Conservation (phyloP, 2,329 filamentous ascomycete genomes). For the Fusarium cicatricum region DNA sequence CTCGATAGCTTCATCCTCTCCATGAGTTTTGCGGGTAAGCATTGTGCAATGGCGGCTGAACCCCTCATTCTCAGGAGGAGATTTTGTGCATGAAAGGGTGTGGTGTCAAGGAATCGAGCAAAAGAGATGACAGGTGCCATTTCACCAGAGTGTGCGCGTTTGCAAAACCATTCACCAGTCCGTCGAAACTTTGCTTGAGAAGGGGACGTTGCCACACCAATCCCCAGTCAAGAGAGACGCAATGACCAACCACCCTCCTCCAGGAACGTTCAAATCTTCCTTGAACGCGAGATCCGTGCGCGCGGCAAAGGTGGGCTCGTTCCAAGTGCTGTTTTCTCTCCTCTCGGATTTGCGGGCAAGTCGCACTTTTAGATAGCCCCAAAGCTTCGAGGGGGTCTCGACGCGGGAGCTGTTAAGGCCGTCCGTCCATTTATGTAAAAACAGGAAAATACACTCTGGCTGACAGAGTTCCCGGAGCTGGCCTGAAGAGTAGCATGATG, state of each 20-base stretch:
- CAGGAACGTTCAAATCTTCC: conserved; percentile 24
- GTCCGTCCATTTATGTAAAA: neutral
- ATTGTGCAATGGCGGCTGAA: conserved; percentile 17
- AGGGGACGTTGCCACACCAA: conserved; percentile 26
- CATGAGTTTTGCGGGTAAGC: neutral
- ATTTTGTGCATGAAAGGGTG: conserved; percentile 21
- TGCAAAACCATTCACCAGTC: conserved; percentile 14
- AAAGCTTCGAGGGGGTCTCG: conserved; percentile 7
- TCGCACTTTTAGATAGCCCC: conserved; percentile 18
- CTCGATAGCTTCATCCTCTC: neutral
- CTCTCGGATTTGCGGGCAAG: conserved; percentile 3
- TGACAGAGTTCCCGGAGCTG: conserved; percentile 1
- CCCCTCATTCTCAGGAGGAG: conserved; percentile 3
- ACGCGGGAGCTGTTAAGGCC: neutral
- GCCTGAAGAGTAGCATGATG: conserved; percentile 1
- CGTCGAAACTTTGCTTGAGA: conserved; percentile 28
- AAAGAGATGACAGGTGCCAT: conserved; percentile 27
- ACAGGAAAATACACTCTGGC: conserved; percentile 7
- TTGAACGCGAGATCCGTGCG: conserved; percentile 28
- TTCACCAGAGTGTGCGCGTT: conserved; percentile 17
- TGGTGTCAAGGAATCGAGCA: conserved; percentile 31
- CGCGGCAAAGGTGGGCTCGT: conserved; percentile 3
- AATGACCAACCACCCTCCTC: conserved; percentile 25
- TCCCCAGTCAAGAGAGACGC: conserved; percentile 18
- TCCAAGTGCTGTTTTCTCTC: conserved; percentile 8